A percentile compares a stretch with the other conserved stretches of the same genome.
Evolutionary conservation across 805 yeast species (phyloP).

Genomic region (Jamesozyma piceae): DNA sequence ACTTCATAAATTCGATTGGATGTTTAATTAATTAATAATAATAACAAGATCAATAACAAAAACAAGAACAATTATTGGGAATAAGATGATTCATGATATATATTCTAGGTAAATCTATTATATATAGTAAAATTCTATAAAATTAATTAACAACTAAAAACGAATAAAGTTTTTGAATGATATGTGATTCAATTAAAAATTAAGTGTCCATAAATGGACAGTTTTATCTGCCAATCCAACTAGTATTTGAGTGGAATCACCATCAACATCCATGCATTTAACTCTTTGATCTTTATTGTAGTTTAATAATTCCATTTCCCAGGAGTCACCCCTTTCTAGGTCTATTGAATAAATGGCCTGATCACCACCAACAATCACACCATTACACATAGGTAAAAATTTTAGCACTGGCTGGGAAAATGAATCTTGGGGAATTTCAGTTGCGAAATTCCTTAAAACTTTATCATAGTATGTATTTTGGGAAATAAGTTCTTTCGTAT

Average conservation of each 20-base stretch:
- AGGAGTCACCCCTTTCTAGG: slow-evolving; percentile 20
- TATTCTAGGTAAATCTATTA: no score
- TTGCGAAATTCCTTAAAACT: slow-evolving; percentile 22
- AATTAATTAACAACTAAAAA: no score
- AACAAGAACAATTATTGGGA: no score
- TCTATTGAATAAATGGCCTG: slow-evolving; percentile 24
- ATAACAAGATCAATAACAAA: no score
- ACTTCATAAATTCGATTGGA: no score
- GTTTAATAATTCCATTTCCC: slow-evolving; percentile 29
- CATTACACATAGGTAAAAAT: slow-evolving; percentile 11
- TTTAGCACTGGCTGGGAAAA: slow-evolving; percentile 25
- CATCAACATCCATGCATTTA: slow-evolving; percentile 18
- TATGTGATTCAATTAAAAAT: background rate
- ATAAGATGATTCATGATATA: no score
- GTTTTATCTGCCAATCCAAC: slow-evolving; percentile 15
- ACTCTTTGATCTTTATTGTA: slow-evolving; percentile 23
- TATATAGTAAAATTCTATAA: no score
- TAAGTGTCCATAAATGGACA: background rate
- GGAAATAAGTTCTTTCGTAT: background rate
- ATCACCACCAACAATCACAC: slow-evolving; percentile 23
- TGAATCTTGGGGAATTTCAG: slow-evolving; percentile 21
- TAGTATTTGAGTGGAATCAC: slow-evolving; percentile 6
- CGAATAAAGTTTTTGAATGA: no score
- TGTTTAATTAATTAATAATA: no score
- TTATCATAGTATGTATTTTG: slow-evolving; percentile 17